Evolutionary conservation across 768 basidiomycete genomes (phyloP).

Genomic region (Tulasnella sp.): DNA sequence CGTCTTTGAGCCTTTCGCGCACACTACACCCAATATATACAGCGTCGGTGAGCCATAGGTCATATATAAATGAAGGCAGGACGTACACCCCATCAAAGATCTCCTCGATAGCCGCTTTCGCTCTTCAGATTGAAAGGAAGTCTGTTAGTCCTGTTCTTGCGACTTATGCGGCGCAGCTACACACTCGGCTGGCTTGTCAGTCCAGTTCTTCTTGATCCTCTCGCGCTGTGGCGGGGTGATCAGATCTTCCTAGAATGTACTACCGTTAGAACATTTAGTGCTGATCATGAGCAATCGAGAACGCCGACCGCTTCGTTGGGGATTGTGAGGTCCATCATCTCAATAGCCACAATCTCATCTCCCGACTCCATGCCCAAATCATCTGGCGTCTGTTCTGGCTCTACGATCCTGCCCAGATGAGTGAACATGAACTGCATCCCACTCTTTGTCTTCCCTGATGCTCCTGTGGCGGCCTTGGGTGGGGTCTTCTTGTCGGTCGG

Average conservation of each 20-base stretch:
- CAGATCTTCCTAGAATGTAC: constrained; percentile 40
- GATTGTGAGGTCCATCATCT: constrained; percentile 82
- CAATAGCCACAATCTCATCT: constrained; percentile 81
- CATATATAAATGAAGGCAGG: background rate
- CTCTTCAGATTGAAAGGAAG: constrained; percentile 33
- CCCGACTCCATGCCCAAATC: constrained; percentile 80
- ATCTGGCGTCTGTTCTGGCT: constrained; percentile 73
- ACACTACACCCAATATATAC: constrained; percentile 36
- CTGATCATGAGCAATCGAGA: background rate
- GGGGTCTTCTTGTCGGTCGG: background rate
- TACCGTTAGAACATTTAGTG: background rate
- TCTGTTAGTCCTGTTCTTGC: background rate
- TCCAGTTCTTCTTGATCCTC: constrained; percentile 73
- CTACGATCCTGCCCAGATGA: constrained; percentile 67
- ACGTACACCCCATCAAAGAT: constrained; percentile 80
- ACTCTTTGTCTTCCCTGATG: background rate
- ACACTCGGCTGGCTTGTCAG: constrained; percentile 62
- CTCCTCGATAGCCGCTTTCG: constrained; percentile 61
- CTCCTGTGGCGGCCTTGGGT: background rate
- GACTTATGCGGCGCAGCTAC: background rate
- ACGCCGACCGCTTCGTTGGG: constrained; percentile 24
- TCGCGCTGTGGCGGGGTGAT: constrained; percentile 51
- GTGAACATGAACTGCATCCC: constrained; percentile 61
- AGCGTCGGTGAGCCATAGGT: background rate
- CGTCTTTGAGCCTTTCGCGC: constrained; percentile 75